phyloP scores from a whole-genome alignment of 345 rosid genomes.

The Heritiera fomes region DNA sequence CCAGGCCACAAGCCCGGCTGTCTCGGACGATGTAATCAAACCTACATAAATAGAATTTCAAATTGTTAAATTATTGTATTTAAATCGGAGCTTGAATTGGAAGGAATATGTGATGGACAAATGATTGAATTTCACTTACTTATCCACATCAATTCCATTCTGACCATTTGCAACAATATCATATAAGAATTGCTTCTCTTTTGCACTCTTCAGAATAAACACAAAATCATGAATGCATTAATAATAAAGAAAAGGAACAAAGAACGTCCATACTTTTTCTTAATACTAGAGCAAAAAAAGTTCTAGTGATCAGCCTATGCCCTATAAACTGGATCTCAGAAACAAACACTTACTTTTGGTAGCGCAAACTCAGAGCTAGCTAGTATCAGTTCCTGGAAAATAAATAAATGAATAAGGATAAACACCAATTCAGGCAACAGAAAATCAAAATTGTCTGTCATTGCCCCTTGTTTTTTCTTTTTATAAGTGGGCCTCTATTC shows the following conservation, averaged over 20 bases:
- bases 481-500: not conserved
- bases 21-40: constrained; percentile 96
- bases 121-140: constrained; percentile 45
- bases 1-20: constrained; percentile 89
- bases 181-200: constrained; percentile 77
- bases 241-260: not conserved
- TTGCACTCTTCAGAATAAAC: constrained; percentile 42
- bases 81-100: constrained; percentile 4
- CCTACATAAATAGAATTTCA: constrained; percentile 37
- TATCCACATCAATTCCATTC: constrained; percentile 96
- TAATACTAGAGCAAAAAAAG: not conserved
- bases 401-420: not conserved
- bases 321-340: constrained; percentile 8
- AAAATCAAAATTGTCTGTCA: not conserved
- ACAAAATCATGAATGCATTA: not conserved
- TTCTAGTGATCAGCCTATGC: not conserved
- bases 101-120: constrained; percentile 17
- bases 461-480: not conserved
- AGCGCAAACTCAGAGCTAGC: constrained; percentile 66
- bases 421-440: constrained; percentile 5
- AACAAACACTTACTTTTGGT: constrained; percentile 48
- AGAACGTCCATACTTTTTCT: constrained; percentile 2
- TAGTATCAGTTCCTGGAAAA: constrained; percentile 81
- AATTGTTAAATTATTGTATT: constrained; percentile 6
- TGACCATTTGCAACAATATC: constrained; percentile 98